Conservation (phyloP, 1,139 yeast genomes). For the Candida frijolesensis region DNA sequence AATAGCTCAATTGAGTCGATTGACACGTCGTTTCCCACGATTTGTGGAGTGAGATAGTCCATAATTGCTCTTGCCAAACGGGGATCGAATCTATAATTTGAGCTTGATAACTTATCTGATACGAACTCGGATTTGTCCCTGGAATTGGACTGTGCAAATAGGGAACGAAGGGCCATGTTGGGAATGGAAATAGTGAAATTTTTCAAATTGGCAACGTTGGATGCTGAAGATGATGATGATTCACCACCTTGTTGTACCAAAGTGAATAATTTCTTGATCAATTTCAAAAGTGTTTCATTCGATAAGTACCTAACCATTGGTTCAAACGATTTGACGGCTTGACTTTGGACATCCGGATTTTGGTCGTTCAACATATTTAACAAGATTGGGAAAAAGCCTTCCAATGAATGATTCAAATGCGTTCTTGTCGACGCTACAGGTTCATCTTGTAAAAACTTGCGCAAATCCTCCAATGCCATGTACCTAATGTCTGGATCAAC, state of each 20-base stretch:
- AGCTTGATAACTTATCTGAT: slow-evolving; percentile 18
- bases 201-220: slow-evolving; percentile 15
- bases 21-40: slow-evolving; percentile 28
- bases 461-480: slow-evolving; percentile 84
- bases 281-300: slow-evolving; percentile 24
- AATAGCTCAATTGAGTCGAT: slow-evolving; percentile 69
- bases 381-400: slow-evolving; percentile 50
- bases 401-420: slow-evolving; percentile 25
- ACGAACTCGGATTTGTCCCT: slow-evolving; percentile 25
- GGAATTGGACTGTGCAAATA: slow-evolving; percentile 34
- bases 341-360: slow-evolving; percentile 77
- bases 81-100: slow-evolving; percentile 16
- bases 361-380: slow-evolving; percentile 61
- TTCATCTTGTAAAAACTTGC: slow-evolving; percentile 37
- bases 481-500: slow-evolving; percentile 84
- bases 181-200: slow-evolving; percentile 65
- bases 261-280: slow-evolving; percentile 28
- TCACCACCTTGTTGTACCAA: slow-evolving; percentile 20
- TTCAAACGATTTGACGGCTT: slow-evolving; percentile 65
- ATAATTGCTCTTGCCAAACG: slow-evolving; percentile 24
- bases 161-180: slow-evolving; percentile 69
- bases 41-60: slow-evolving; percentile 23
- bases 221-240: slow-evolving; percentile 17
- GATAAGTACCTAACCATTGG: slow-evolving; percentile 35
- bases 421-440: slow-evolving; percentile 24